A percentile compares a stretch with the other conserved stretches of the same genome.
phyloP scores from a whole-genome alignment of 2,329 filamentous ascomycete species.

The Aspergillus bombycis region DNA sequence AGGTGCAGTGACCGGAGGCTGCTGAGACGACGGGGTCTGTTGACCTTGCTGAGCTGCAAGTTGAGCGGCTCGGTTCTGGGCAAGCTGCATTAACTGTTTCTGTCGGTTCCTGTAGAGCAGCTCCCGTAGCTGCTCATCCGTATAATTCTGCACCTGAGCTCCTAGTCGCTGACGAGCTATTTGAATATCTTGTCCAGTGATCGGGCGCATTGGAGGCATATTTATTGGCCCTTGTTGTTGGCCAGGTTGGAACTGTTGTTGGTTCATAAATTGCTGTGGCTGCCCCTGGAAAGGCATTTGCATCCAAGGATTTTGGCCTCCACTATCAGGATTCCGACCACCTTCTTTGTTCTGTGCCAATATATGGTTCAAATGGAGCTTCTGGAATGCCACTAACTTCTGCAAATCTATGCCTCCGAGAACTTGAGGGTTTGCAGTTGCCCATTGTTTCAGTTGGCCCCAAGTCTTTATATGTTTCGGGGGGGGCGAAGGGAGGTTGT shows the following conservation, averaged over 20 bases:
- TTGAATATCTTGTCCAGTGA: slow-evolving; percentile 41
- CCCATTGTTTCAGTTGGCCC: slow-evolving; percentile 61
- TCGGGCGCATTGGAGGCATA: slow-evolving; percentile 36
- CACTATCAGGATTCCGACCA: slow-evolving; percentile 27
- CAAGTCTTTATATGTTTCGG: slow-evolving; percentile 58
- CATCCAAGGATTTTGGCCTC: slow-evolving; percentile 27
- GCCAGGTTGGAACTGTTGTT: slow-evolving; percentile 31
- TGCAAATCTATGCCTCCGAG: slow-evolving; percentile 45
- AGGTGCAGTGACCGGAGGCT: slow-evolving; percentile 25
- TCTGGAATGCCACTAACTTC: slow-evolving; percentile 46
- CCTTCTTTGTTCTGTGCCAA: slow-evolving; percentile 32
- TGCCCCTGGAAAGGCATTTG: slow-evolving; percentile 29
- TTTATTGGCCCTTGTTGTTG: slow-evolving; percentile 33
- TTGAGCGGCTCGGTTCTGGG: slow-evolving; percentile 34
- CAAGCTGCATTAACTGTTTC: slow-evolving; percentile 37
- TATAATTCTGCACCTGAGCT: slow-evolving; percentile 35
- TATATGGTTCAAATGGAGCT: slow-evolving; percentile 49
- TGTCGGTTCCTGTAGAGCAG: slow-evolving; percentile 40
- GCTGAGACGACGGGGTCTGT: slow-evolving; percentile 28
- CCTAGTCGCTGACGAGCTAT: slow-evolving; percentile 41
- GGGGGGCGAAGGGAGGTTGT: slow-evolving; percentile 38
- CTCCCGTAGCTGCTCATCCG: slow-evolving; percentile 48
- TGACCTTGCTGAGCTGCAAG: slow-evolving; percentile 28
- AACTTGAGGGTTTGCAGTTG: slow-evolving; percentile 49
- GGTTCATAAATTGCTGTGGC: slow-evolving; percentile 32